phyloP scores from a whole-genome alignment of 108 stramenopile genomes.

The Skeletonema menzelii region DNA sequence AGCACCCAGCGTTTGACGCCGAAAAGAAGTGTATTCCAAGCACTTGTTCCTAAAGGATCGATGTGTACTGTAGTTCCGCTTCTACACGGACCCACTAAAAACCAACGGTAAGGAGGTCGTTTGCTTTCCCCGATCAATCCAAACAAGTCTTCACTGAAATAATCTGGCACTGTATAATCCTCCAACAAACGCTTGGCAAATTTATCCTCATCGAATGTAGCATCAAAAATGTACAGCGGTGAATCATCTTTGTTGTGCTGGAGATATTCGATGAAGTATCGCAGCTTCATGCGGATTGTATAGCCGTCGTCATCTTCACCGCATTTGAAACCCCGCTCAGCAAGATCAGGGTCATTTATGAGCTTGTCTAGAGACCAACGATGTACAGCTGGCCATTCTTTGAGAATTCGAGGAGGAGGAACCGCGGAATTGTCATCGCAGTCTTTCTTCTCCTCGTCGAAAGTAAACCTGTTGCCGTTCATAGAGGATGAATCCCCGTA shows the following conservation, averaged over 20 bases:
- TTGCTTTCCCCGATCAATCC: slow-evolving; percentile 85
- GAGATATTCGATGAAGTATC: slow-evolving; percentile 88
- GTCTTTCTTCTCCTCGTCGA: slow-evolving; percentile 27
- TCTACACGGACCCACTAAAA: slow-evolving; percentile 90
- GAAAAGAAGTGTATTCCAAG: slow-evolving; percentile 96
- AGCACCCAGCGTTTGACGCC: slow-evolving; percentile 98
- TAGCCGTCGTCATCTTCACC: slow-evolving; percentile 98
- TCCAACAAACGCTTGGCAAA: slow-evolving; percentile 56
- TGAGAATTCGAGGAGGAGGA: neutral
- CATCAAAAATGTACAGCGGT: slow-evolving; percentile 98
- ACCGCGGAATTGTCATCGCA: slow-evolving; percentile 1
- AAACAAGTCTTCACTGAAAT: slow-evolving; percentile 96
- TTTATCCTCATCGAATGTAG: slow-evolving; percentile 85
- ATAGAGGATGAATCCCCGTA: slow-evolving; percentile 27
- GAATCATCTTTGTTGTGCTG: slow-evolving; percentile 89
- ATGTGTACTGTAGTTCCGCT: slow-evolving; percentile 94
- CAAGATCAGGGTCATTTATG: slow-evolving; percentile 43
- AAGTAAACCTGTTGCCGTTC: neutral
- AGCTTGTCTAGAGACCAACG: slow-evolving; percentile 65
- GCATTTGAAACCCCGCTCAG: slow-evolving; percentile 81
- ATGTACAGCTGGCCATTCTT: slow-evolving; percentile 63
- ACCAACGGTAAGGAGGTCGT: slow-evolving; percentile 98
- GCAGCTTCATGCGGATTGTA: slow-evolving; percentile 86
- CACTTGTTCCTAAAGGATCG: slow-evolving; percentile 95
- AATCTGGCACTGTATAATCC: slow-evolving; percentile 90